These are phyloP conservation scores for Serendipita sp. DNA, from an alignment of 768 basidiomycete genomes.

Conservation along the genomic window DNA sequence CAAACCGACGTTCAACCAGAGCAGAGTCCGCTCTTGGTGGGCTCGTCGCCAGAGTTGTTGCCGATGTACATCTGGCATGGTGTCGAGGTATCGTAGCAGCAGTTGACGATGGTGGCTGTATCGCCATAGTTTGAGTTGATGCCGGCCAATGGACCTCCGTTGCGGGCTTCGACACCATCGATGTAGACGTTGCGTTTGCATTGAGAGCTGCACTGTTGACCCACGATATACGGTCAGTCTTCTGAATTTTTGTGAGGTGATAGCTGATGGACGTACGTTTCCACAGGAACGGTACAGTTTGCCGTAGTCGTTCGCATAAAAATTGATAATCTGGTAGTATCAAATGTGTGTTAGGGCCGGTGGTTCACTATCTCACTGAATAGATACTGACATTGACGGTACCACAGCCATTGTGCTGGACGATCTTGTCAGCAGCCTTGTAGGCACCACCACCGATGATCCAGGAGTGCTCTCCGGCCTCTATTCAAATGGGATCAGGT, in stretches of 20 bases:
- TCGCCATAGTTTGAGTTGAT: background rate
- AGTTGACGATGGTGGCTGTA: background rate
- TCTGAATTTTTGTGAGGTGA: background rate
- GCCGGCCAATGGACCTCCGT: background rate
- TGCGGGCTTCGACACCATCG: background rate
- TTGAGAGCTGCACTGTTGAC: background rate
- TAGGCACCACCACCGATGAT: background rate
- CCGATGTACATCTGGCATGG: background rate
- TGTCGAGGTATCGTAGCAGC: background rate
- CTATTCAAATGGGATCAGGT: background rate
- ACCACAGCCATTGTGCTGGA: conserved; percentile 5
- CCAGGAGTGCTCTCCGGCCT: background rate
- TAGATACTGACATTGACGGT: conserved; percentile 5
- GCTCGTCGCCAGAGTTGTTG: background rate
- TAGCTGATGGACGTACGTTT: background rate
- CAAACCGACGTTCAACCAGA: too few species aligned
- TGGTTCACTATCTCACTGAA: background rate
- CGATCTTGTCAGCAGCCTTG: conserved; percentile 2
- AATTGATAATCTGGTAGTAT: background rate
- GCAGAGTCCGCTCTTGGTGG: too few species aligned
- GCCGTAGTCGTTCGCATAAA: background rate
- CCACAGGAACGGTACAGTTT: background rate
- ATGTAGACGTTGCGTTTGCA: background rate
- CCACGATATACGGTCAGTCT: background rate
- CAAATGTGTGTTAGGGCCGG: too few species aligned